Evolutionary conservation across 2,329 filamentous ascomycete genomes (phyloP), one percentile per base, ranked within the genome.

Genomic region (Diaporthe sp.): DNA sequence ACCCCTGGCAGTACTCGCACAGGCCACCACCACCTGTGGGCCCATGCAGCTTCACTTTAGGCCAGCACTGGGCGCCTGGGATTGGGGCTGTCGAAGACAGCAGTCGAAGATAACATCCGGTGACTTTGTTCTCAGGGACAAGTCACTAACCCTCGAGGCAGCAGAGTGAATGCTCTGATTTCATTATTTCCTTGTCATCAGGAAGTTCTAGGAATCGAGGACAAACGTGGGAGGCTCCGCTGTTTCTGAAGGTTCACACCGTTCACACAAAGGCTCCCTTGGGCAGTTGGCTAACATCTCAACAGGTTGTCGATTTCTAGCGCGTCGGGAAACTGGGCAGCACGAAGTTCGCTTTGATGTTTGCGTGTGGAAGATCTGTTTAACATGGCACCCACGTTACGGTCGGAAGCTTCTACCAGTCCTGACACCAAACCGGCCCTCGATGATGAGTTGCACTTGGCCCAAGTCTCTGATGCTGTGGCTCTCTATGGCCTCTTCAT

Each of bases 391-490:
- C 25, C 70, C 47, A 17, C 42, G 50, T 10, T 52, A 22, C 45
- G 30, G 22, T 22, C 22, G 7, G 47, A 40, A 25, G 9, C 33
- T 35, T 19, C 33, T 28, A 30, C 33, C 10, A 9, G 17, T 19
- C 47, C 12, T 54, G 47, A 72, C 12, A 33, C 35, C 47, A 45
- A 42, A 64, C 5, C 57, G 54, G 70, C 33, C n/a, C 17, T 25
- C 19, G 45, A 72, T 25, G 57, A 55, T 38, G 70, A 64, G 35
- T 61, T 61, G n/a, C 70, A 72, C 57, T 35, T 72, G 57, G 57
- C 47, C 38, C 57, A 50, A 15, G 28, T 40, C 45, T 55, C 70
- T 22, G 60, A 64, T 35, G 57, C 57, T 35, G 70, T 33, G 30
- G 57, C 33, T 42, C 70, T 55, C n/a, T 69, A 67, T 30, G 35